A percentile compares a stretch with the other conserved stretches of the same genome.
phyloP scores from a whole-genome alignment of 2,329 filamentous ascomycete species.

The Davidsoniella neocaledoniae region DNA sequence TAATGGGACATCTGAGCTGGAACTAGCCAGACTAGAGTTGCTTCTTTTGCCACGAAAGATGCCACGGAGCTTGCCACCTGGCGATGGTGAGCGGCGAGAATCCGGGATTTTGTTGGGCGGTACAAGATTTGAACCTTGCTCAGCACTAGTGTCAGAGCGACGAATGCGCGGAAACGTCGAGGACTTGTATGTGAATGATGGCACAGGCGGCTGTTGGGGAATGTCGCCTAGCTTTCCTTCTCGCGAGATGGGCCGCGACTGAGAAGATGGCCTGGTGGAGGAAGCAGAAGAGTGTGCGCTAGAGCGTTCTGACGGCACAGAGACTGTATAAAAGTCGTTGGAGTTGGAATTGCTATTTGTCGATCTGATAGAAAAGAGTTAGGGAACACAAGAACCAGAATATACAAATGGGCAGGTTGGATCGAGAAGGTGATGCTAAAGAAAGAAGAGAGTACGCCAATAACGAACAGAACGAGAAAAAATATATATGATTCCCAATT shows the following conservation, averaged over 20 bases:
- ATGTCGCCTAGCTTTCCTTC: not conserved
- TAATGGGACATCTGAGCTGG: constrained; percentile 1
- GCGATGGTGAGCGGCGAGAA: constrained; percentile 42
- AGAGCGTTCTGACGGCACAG: constrained; percentile 6
- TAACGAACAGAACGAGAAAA: constrained; percentile 13
- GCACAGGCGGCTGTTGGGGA: not conserved
- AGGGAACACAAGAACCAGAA: constrained; percentile 13
- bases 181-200: constrained; percentile 6
- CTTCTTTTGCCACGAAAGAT: constrained; percentile 47
- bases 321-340: constrained; percentile 6
- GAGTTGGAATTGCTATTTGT: constrained; percentile 1
- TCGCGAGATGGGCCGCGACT: constrained; percentile 6
- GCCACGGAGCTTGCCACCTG: constrained; percentile 53
- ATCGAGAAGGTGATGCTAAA: constrained; percentile 11
- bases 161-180: constrained; percentile 7
- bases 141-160: constrained; percentile 3
- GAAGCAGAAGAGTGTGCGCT: constrained; percentile 2
- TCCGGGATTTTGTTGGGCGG: constrained; percentile 28
- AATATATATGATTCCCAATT: constrained; percentile 9
- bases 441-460: constrained; percentile 8
- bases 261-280: constrained; percentile 2
- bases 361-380: constrained; percentile 11
- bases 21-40: constrained; percentile 18
- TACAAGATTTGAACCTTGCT: constrained; percentile 18
- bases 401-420: constrained; percentile 13